Evolutionary conservation across 2,329 filamentous ascomycete species (phyloP).

Genomic region (Aureobasidium leucospermi): DNA sequence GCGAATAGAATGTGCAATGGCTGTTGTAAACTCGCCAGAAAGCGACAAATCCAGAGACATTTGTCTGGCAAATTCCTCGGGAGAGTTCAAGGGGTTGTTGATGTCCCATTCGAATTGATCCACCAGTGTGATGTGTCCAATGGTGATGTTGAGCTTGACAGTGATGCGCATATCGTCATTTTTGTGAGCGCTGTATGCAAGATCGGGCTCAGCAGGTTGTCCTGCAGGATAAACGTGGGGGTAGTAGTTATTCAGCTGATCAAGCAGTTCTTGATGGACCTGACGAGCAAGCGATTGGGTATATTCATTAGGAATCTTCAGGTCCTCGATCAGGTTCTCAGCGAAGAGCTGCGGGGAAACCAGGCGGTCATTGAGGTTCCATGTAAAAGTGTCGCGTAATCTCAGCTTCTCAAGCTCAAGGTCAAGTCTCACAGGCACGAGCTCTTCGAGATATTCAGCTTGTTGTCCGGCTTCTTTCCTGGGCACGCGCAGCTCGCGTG

Average conservation of each 20-base stretch:
- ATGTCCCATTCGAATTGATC: slow-evolving; percentile 99
- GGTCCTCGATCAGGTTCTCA: slow-evolving; percentile 81
- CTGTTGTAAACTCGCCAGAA: slow-evolving; percentile 91
- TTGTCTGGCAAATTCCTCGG: slow-evolving; percentile 84
- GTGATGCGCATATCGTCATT: slow-evolving; percentile 98
- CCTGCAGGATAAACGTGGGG: slow-evolving; percentile 87
- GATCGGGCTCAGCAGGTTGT: slow-evolving; percentile 78
- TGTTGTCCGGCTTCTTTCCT: slow-evolving; percentile 77
- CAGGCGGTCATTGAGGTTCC: slow-evolving; percentile 91
- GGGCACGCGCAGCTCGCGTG: slow-evolving; percentile 63
- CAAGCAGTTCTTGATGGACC: slow-evolving; percentile 77
- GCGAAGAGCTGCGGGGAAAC: slow-evolving; percentile 76
- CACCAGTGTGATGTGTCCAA: slow-evolving; percentile 85
- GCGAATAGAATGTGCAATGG: slow-evolving; percentile 94
- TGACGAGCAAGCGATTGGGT: slow-evolving; percentile 60
- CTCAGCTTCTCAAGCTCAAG: slow-evolving; percentile 95
- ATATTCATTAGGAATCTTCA: slow-evolving; percentile 63
- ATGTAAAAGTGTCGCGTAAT: slow-evolving; percentile 94
- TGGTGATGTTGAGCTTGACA: slow-evolving; percentile 95
- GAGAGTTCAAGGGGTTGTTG: slow-evolving; percentile 87
- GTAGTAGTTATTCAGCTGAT: slow-evolving; percentile 89
- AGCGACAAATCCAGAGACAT: slow-evolving; percentile 88
- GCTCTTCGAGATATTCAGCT: slow-evolving; percentile 82
- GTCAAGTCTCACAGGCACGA: slow-evolving; percentile 85
- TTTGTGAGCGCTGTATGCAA: slow-evolving; percentile 91